Conservation (phyloP, 1,139 yeast species). For the Debaryomyces nepalensis region DNA sequence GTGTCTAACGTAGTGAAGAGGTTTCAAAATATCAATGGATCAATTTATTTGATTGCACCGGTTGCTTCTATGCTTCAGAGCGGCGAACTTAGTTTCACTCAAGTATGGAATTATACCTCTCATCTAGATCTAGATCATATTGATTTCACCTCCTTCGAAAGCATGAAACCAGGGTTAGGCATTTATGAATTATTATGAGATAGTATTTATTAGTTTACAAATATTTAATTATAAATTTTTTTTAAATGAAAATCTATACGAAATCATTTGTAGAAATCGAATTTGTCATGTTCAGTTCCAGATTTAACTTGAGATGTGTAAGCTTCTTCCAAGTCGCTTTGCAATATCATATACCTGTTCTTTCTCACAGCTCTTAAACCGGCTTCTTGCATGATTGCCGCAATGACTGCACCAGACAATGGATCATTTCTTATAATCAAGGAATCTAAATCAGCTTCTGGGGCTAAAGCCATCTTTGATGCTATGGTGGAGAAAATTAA, state of each 20-base stretch:
- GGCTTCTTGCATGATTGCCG: constrained; percentile 99
- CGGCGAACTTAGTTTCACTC: constrained; percentile 21
- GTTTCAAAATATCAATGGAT: constrained; percentile 13
- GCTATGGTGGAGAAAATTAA: constrained; percentile 95
- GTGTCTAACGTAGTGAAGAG: constrained; percentile 1
- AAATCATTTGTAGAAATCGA: constrained; percentile 87
- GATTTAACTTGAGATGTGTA: constrained; percentile 95
- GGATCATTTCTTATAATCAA: constrained; percentile 96
- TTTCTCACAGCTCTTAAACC: constrained; percentile 98
- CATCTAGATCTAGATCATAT: constrained; percentile 75
- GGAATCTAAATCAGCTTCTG: constrained; percentile 95
- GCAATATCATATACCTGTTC: constrained; percentile 94
- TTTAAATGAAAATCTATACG: constrained; percentile 1
- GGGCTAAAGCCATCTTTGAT: constrained; percentile 96
- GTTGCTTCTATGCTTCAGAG: constrained; percentile 41
- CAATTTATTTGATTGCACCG: constrained; percentile 51
- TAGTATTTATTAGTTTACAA: constrained; percentile 8
- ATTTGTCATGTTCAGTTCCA: constrained; percentile 93
- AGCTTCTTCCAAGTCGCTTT: constrained; percentile 96
- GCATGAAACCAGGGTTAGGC: constrained; percentile 65
- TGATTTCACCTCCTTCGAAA: constrained; percentile 48
- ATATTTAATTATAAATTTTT: constrained; percentile 9
- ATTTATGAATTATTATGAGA: constrained; percentile 45
- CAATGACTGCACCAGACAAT: constrained; percentile 94
- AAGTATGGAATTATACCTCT: constrained; percentile 47